Conservation (phyloP, 192 early-diverging fungal genomes). For the Kickxella alabastrina region DNA sequence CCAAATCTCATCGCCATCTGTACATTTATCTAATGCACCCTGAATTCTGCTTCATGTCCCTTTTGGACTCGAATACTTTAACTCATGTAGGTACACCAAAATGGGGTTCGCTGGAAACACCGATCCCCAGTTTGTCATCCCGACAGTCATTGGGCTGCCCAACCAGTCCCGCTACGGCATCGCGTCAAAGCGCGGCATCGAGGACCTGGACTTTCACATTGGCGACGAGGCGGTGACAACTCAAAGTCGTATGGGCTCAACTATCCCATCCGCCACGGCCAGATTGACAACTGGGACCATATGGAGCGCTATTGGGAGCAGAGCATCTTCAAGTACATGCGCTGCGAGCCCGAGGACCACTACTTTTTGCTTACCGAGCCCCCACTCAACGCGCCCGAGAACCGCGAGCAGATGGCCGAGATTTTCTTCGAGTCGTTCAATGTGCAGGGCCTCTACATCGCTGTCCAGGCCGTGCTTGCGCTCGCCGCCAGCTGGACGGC, state of each 20-base stretch:
- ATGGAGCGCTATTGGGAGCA: constrained; percentile 99
- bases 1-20: too few species aligned
- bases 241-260: constrained; percentile 83
- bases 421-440: constrained; percentile 99
- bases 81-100: constrained; percentile 73
- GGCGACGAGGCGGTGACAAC: constrained; percentile 92
- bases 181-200: constrained; percentile 92
- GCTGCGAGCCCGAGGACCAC: constrained; percentile 99
- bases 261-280: constrained; percentile 95
- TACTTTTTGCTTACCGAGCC: constrained; percentile 96
- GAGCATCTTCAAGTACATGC: constrained; percentile 95
- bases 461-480: constrained; percentile 97
- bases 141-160: constrained; percentile 78
- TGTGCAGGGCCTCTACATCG: constrained; percentile 96
- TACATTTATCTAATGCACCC: too few species aligned
- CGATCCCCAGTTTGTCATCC: constrained; percentile 96
- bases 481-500: constrained; percentile 94
- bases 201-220: constrained; percentile 96
- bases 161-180: constrained; percentile 64
- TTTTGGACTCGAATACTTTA: not conserved
- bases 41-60: too few species aligned
- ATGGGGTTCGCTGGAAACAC: constrained; percentile 96
- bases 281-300: constrained; percentile 99
- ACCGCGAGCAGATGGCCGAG: constrained; percentile 97
- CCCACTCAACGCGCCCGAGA: constrained; percentile 96